A percentile compares a stretch with the other conserved stretches of the same genome.
Evolutionary conservation across 164 flowering plant species (phyloP).

Genomic region (Chloranthus sessilifolius): DNA sequence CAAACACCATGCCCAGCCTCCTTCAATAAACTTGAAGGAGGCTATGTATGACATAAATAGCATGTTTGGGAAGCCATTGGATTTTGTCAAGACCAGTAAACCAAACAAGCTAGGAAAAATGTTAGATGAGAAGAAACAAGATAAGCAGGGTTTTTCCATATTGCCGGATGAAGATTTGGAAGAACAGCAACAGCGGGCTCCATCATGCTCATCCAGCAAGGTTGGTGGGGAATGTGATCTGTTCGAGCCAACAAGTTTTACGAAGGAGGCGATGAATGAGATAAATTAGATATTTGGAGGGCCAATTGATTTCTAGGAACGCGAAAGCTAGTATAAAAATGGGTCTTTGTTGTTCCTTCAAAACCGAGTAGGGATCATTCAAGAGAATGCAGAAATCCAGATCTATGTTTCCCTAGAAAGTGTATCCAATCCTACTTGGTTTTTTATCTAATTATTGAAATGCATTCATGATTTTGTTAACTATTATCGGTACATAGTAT

Average conservation of each 20-base stretch:
- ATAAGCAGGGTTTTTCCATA: slow-evolving; percentile 49
- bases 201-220: slow-evolving; percentile 24
- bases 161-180: slow-evolving; percentile 60
- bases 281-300: slow-evolving; percentile 84
- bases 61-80: slow-evolving; percentile 95
- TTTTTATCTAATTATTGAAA: too few species aligned
- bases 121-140: slow-evolving; percentile 24
- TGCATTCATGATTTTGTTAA: too few species aligned
- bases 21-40: slow-evolving; percentile 88
- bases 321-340: too few species aligned
- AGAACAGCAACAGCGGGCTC: slow-evolving; percentile 6
- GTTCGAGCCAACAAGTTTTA: slow-evolving; percentile 72
- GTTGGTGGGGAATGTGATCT: slow-evolving; percentile 36
- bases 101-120: slow-evolving; percentile 33
- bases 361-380: too few species aligned
- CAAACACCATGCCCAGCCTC: too few species aligned
- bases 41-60: slow-evolving; percentile 83
- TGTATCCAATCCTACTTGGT: too few species aligned
- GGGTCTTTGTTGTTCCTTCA: too few species aligned
- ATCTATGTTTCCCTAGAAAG: too few species aligned
- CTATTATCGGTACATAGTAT: too few species aligned
- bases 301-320: slow-evolving; percentile 69
- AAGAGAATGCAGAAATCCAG: too few species aligned
- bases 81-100: slow-evolving; percentile 61
- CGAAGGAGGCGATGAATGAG: slow-evolving; percentile 87